Base-by-base conservation (phyloP, 129 eudicot species). In the sunflower (Helianthus annuus) region DNA sequence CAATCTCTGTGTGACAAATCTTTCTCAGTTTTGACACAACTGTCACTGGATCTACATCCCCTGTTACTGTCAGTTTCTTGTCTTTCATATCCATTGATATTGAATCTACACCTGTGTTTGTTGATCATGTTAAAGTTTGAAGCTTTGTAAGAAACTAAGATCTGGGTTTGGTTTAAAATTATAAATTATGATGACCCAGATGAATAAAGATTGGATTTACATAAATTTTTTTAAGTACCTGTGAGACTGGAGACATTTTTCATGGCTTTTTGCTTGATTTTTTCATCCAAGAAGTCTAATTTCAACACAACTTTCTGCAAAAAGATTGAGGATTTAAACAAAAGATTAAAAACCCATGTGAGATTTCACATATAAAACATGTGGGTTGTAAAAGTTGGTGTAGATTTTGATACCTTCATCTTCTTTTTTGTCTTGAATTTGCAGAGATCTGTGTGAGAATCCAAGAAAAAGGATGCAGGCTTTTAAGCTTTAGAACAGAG, bases 231-330 rank as follows among this genome's bases (percentile, higher is more conserved):
- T 73, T 14, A 0, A 38, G 45, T 88, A 87, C 96, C 98, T 71
- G 81, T 0, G 46, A 93, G 87, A 55, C 96, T 88, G 6, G 98
- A 89, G 42, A 84, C 98, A 14, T 69, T 79, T 71, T 87, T 84
- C 98, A 93, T 87, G 78, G 91, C 97, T 49, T 90, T 90, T 83
- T 93, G 90, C 83, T 90, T 93, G 79, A 59, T 66, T 77, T 71
- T 89, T 22, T 87, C 97, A 40, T 93, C 97, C 68, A 80, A 64
- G 22, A 70, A 52, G 10, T 93, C 96, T 84, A 93, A 68, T 75
- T 90, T 90, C 83, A 93, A 22, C 83, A 93, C 92, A 46, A 90
- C 86, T 73, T 90, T 87, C 97, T 90, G 91, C 75, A 44, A 69
- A n/a, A 61, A 61, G 46, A 6, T 13, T 29, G 13, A 72, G 58